Conservation (phyloP, 78 protist species). For the Dictyostelium firmibasis region DNA sequence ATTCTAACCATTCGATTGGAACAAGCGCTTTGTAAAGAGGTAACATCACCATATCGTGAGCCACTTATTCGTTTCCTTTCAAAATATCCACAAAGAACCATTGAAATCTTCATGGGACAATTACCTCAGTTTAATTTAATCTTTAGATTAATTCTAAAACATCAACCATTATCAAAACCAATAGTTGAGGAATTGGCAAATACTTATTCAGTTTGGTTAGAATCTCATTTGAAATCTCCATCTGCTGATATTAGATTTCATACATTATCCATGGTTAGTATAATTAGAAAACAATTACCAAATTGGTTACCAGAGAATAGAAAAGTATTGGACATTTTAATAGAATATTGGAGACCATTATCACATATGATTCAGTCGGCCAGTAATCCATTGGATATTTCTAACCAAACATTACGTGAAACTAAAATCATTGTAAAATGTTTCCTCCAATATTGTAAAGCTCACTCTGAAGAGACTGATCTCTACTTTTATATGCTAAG, state of each 20-base stretch:
- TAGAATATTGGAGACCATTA: slow-evolving; percentile 22
- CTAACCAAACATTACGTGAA: slow-evolving; percentile 66
- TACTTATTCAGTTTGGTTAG: neutral
- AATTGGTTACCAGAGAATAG: slow-evolving; percentile 32
- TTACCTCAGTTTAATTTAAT: neutral
- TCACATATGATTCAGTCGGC: neutral
- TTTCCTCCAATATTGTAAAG: slow-evolving; percentile 81
- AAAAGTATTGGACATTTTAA: slow-evolving; percentile 7
- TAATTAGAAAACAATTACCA: slow-evolving; percentile 2
- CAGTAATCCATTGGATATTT: neutral
- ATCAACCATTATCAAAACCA: slow-evolving; percentile 6
- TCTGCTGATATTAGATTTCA: neutral
- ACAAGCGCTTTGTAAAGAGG: slow-evolving; percentile 29
- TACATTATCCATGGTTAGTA: neutral
- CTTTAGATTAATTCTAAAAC: slow-evolving; percentile 22
- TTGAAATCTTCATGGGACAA: slow-evolving; percentile 78
- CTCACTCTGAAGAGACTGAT: slow-evolving; percentile 53
- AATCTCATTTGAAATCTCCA: neutral
- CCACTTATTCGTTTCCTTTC: slow-evolving; percentile 87
- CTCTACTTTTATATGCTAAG: slow-evolving; percentile 86
- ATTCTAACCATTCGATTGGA: slow-evolving; percentile 76
- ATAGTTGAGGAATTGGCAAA: slow-evolving; percentile 44
- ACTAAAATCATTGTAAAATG: slow-evolving; percentile 86
- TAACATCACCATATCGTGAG: slow-evolving; percentile 78
- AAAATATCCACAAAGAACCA: slow-evolving; percentile 81